A percentile compares a stretch with the other conserved stretches of the same genome.
Evolutionary conservation across 169 alveolate genomes (phyloP).

Genomic region (Amoebophrya sp.): DNA sequence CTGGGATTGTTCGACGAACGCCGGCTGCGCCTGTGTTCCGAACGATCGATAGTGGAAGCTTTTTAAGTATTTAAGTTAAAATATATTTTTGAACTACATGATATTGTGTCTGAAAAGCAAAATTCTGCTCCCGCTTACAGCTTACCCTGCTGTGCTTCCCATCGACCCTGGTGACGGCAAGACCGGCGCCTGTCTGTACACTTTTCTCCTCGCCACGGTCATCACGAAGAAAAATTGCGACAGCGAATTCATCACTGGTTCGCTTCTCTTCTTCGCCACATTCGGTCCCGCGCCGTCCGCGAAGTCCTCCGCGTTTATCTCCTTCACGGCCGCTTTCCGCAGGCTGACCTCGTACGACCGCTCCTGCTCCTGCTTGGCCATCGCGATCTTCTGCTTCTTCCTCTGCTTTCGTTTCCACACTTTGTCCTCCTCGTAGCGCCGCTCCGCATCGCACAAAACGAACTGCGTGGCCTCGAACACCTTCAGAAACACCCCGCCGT

Average conservation of each 20-base stretch:
- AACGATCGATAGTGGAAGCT: too few species aligned
- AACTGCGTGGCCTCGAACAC: not conserved
- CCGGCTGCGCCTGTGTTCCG: too few species aligned
- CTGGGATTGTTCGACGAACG: too few species aligned
- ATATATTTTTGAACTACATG: too few species aligned
- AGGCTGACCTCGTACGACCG: not conserved
- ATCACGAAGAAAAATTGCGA: not conserved
- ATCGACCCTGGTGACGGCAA: too few species aligned
- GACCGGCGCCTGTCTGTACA: not conserved
- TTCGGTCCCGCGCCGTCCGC: too few species aligned
- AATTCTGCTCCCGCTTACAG: too few species aligned
- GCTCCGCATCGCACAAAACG: not conserved
- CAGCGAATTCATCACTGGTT: not conserved
- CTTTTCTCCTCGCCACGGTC: not conserved
- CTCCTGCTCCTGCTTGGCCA: not conserved
- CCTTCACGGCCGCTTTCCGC: not conserved
- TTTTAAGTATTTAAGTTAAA: too few species aligned
- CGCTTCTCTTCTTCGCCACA: too few species aligned
- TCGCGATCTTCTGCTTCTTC: not conserved
- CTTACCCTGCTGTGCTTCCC: too few species aligned
- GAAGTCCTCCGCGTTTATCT: not conserved
- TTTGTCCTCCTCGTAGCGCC: not conserved
- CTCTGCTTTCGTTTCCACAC: not conserved
- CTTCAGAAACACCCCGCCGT: not conserved
- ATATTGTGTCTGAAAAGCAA: too few species aligned